Conservation (phyloP, 495 filamentous ascomycete genomes). For the Hypoxylon lenormandii region DNA sequence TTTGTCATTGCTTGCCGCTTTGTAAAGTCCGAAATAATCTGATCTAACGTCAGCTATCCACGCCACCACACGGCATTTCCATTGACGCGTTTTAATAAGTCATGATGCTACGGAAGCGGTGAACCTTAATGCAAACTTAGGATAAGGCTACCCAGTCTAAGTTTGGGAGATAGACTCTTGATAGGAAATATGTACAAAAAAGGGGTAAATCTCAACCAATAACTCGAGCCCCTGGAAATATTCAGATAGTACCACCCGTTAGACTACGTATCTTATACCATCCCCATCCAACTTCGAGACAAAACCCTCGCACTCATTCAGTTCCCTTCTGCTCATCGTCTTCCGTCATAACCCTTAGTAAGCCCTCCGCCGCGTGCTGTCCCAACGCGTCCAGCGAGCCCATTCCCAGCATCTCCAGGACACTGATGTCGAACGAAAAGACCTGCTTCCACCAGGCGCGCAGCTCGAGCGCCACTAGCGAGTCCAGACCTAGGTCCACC, state of each 20-base stretch:
- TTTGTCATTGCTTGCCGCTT: too few relatives aligned
- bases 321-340: conserved; percentile 20
- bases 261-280: not conserved
- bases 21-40: too few relatives aligned
- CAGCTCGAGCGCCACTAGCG: conserved; percentile 63
- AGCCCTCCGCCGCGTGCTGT: conserved; percentile 17
- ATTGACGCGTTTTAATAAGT: too few relatives aligned
- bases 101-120: too few relatives aligned
- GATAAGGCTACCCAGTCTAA: too few relatives aligned
- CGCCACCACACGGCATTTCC: too few relatives aligned
- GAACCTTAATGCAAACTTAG: too few relatives aligned
- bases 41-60: too few relatives aligned
- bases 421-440: conserved; percentile 50
- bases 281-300: not conserved
- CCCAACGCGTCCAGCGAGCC: conserved; percentile 37
- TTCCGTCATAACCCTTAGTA: conserved; percentile 18
- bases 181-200: too few relatives aligned
- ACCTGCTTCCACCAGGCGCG: conserved; percentile 59
- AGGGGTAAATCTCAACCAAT: too few relatives aligned
- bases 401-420: conserved; percentile 43
- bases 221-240: not conserved
- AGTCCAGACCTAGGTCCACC: conserved; percentile 58
- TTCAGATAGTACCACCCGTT: not conserved
- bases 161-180: too few relatives aligned
- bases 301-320: conserved; percentile 5